These are phyloP conservation scores for Scheffersomyces lignosus DNA, from an alignment of 805 yeast genomes.

Conservation along the genomic window DNA sequence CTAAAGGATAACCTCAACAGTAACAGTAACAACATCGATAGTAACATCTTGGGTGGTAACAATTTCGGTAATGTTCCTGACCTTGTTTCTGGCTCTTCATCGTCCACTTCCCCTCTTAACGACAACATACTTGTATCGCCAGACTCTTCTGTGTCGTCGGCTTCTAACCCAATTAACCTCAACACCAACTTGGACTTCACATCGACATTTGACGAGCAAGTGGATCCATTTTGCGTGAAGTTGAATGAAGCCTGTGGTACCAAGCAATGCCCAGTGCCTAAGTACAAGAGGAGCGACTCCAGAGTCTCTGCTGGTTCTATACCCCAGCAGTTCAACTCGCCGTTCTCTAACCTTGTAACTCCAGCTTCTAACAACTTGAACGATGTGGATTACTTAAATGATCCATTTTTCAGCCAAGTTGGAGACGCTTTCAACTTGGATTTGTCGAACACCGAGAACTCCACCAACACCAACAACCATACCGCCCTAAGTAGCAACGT, in stretches of 20 bases:
- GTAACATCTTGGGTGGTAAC: conserved; percentile 1
- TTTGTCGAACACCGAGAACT: background rate
- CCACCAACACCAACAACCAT: too few species aligned
- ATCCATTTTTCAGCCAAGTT: conserved; percentile 14
- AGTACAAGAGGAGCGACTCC: conserved; percentile 21
- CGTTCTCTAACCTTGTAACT: conserved; percentile 20
- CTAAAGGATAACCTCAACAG: conserved; percentile 1
- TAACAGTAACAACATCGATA: background rate
- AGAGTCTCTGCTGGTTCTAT: conserved; percentile 1
- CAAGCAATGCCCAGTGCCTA: conserved; percentile 65
- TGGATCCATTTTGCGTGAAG: conserved; percentile 72
- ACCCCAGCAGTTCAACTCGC: conserved; percentile 13
- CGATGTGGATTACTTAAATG: conserved; percentile 11
- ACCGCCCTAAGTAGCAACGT: conserved; percentile 1
- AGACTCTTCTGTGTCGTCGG: conserved; percentile 21
- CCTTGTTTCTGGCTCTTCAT: conserved; percentile 28
- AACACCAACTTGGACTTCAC: conserved; percentile 16
- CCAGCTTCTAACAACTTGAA: conserved; percentile 8
- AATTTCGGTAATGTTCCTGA: conserved; percentile 27
- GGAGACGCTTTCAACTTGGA: background rate
- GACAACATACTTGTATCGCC: conserved; percentile 37
- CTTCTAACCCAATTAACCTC: conserved; percentile 4
- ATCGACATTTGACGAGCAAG: conserved; percentile 60
- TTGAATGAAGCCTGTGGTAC: conserved; percentile 84
- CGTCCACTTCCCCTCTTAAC: conserved; percentile 40